Conservation (phyloP, 1,284 basidiomycete genomes). For the Phlebopus sp. region DNA sequence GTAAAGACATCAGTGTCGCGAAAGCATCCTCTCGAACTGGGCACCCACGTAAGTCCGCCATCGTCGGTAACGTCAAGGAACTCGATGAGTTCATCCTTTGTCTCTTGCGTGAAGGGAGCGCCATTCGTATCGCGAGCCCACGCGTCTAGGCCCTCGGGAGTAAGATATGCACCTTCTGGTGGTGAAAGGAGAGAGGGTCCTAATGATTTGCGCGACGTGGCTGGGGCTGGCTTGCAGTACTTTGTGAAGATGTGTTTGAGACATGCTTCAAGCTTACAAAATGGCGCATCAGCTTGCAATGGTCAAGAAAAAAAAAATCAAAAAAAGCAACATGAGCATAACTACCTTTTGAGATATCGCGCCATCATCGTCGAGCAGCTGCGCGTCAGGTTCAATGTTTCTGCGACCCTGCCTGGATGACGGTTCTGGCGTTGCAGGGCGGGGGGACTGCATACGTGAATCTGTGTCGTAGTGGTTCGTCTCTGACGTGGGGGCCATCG, state of each 20-base stretch:
- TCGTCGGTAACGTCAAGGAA: conserved; percentile 71
- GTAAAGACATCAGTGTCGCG: conserved; percentile 4
- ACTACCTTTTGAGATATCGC: conserved; percentile 61
- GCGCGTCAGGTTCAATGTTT: conserved; percentile 38
- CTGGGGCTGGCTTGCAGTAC: conserved; percentile 56
- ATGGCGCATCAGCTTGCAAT: not conserved
- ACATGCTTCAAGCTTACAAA: conserved; percentile 54
- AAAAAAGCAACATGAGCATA: conserved; percentile 9
- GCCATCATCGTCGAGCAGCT: conserved; percentile 64
- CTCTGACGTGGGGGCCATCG: conserved; percentile 12
- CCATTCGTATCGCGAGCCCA: conserved; percentile 80
- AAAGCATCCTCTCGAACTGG: not conserved
- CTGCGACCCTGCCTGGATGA: conserved; percentile 56
- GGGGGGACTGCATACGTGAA: conserved; percentile 43
- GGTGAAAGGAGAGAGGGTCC: conserved; percentile 40
- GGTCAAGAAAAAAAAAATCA: not conserved
- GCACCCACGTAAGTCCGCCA: conserved; percentile 68
- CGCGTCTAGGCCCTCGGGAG: conserved; percentile 57
- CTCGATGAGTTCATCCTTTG: conserved; percentile 72
- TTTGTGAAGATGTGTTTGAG: conserved; percentile 71
- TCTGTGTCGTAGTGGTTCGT: conserved; percentile 22
- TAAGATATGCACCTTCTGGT: conserved; percentile 56
- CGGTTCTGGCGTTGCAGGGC: conserved; percentile 60
- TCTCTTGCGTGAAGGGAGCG: conserved; percentile 65
- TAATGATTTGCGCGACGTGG: conserved; percentile 11